Base-by-base conservation (phyloP, 2,329 filamentous ascomycete genomes). In the Aspergillus melleus region DNA sequence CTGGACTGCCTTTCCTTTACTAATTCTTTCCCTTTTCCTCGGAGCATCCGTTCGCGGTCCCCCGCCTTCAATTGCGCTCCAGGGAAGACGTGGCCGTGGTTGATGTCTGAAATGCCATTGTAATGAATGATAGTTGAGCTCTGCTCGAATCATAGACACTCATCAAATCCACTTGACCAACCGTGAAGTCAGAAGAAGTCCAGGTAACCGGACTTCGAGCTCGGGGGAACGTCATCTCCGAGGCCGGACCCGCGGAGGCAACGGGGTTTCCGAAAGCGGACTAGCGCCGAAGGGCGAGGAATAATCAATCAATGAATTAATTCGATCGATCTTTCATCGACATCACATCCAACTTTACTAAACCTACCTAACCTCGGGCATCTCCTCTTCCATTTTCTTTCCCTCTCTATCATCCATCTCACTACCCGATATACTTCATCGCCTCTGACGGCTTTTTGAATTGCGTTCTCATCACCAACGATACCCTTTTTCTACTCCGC, bases 341-440 rank as follows among this genome's bases (percentile, higher is more conserved):
- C 61, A 52, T 57, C 52, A 60, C 51, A 24, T 20, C 56, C 36
- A 14, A 8, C 36, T 12, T n/a, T 42, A 42, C 36, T 42, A 42
- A 42, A n/a, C 46, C 32, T 8, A 32, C 24, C 46, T 22, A 22
- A 57, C 58, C 64, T 64, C 66, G 51, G 70, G 42, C 52, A 66
- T 68, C 11, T 24, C 52, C n/a, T 44, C 36, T 26, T 26, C 20
- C 30, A 16, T 9, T 39, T 29, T 20, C 36, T n/a, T 42, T 16
- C 36, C 19, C 16, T 42, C 42, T 49, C 42, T 26, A 47, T 26
- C 39, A 49, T 29, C 52, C 42, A 29, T 65, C 64, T 60, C 56
- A n/a, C 68, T 62, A 54, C 67, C 60, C 42, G 63, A 60, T 14
- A 68, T 62, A 57, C 62, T 61, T 61, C 58, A 68, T 68, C 58